Percentiles rank a stretch among this genome's conserved stretches.
Conservation (phyloP, 1,284 basidiomycete genomes). For the Volvariella surrecta region DNA sequence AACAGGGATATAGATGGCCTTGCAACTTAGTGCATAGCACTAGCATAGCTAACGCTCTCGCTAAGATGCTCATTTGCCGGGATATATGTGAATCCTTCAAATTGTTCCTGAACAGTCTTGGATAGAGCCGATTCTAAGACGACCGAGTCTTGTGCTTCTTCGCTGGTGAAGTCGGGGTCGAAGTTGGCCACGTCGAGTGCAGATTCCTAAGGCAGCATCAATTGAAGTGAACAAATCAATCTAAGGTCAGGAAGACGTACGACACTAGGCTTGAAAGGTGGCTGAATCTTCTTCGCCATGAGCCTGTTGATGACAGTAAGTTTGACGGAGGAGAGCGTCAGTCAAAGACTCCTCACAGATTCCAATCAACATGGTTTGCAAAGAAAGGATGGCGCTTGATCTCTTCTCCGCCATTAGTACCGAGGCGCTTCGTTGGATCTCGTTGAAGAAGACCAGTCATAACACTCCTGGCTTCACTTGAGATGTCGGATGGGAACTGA, state of each 20-base stretch:
- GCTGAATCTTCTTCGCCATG: constrained; percentile 92
- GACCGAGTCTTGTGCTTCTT: constrained; percentile 89
- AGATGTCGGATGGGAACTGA: constrained; percentile 88
- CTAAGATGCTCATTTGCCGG: constrained; percentile 74
- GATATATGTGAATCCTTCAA: constrained; percentile 82
- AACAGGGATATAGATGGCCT: too few relatives aligned
- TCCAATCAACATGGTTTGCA: constrained; percentile 90
- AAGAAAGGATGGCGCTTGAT: constrained; percentile 98
- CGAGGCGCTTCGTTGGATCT: constrained; percentile 80
- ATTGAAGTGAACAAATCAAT: neutral
- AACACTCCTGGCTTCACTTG: constrained; percentile 82
- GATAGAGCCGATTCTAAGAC: constrained; percentile 89
- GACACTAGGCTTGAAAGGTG: constrained; percentile 97
- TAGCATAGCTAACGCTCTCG: constrained; percentile 63
- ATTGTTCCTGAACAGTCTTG: constrained; percentile 93
- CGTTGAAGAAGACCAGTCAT: constrained; percentile 86
- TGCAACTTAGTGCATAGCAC: constrained; percentile 22
- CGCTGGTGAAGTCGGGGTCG: constrained; percentile 90
- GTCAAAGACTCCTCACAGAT: constrained; percentile 32
- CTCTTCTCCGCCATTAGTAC: constrained; percentile 90
- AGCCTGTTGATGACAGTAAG: constrained; percentile 36
- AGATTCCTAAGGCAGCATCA: constrained; percentile 44
- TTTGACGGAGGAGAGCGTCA: neutral
- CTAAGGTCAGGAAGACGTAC: constrained; percentile 35
- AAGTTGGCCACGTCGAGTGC: constrained; percentile 86